These are phyloP conservation scores for Candida nonsorbophila DNA, from an alignment of 805 yeast genomes.

Conservation along the genomic window DNA sequence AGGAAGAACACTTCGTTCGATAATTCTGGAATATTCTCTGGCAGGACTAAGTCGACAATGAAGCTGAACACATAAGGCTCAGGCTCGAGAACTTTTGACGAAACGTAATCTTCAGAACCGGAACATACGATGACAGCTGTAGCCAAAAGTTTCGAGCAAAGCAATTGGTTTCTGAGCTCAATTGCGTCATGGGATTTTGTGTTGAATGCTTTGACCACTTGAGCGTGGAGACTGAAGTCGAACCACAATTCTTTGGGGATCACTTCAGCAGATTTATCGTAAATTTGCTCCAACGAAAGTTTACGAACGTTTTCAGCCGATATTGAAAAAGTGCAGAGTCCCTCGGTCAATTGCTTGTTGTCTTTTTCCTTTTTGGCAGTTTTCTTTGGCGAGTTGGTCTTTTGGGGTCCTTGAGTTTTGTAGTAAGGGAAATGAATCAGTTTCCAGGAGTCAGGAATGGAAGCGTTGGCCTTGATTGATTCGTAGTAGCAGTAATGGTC, in stretches of 20 bases:
- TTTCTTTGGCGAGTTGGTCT: slow-evolving; percentile 10
- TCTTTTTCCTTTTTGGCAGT: slow-evolving; percentile 4
- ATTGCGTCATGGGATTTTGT: slow-evolving; percentile 49
- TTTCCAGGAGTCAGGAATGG: slow-evolving; percentile 8
- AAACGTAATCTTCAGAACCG: slow-evolving; percentile 52
- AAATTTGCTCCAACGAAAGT: slow-evolving; percentile 54
- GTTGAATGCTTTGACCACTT: slow-evolving; percentile 70
- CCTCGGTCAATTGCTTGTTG: slow-evolving; percentile 24
- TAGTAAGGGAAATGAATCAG: slow-evolving; percentile 21
- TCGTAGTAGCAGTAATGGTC: slow-evolving; percentile 45
- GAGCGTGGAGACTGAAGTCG: slow-evolving; percentile 56
- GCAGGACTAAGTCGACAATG: slow-evolving; percentile 66
- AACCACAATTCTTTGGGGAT: slow-evolving; percentile 63
- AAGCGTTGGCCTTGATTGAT: slow-evolving; percentile 7
- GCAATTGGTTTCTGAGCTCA: slow-evolving; percentile 51
- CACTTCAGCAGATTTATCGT: slow-evolving; percentile 50
- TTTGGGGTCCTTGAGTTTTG: slow-evolving; percentile 19
- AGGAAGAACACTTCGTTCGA: slow-evolving; percentile 51
- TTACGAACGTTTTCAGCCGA: slow-evolving; percentile 54
- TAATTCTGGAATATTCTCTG: slow-evolving; percentile 46
- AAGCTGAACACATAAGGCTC: slow-evolving; percentile 67
- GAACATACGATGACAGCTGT: slow-evolving; percentile 59
- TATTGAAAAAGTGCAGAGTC: slow-evolving; percentile 47
- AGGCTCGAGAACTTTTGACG: slow-evolving; percentile 61
- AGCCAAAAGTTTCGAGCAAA: slow-evolving; percentile 61